Percentiles rank a stretch among this genome's conserved stretches.
Evolutionary conservation across 441 rosid genomes (phyloP).

Genomic region (Metrosideros polymorpha): DNA sequence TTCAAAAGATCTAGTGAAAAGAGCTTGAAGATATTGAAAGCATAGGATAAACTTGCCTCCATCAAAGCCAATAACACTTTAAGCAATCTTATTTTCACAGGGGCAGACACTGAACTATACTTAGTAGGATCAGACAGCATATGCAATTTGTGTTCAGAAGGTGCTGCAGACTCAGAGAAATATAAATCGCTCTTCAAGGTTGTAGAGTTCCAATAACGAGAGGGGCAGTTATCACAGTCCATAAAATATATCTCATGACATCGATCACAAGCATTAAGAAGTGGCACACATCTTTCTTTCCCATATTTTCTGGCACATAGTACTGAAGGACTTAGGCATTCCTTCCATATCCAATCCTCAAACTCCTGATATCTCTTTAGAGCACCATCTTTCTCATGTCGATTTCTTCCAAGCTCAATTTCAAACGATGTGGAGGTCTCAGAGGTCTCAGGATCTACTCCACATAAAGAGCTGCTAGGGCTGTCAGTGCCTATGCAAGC

Average conservation of each 20-base stretch:
- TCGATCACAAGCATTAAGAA: constrained; percentile 41
- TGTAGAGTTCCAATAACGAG: constrained; percentile 32
- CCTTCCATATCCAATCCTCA: constrained; percentile 85
- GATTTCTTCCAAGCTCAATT: constrained; percentile 59
- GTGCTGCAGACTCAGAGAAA: constrained; percentile 40
- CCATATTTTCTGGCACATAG: constrained; percentile 46
- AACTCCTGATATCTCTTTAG: constrained; percentile 59
- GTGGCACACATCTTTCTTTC: constrained; percentile 41
- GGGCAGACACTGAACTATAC: constrained; percentile 28
- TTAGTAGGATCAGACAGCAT: constrained; percentile 11
- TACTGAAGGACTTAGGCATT: constrained; percentile 28
- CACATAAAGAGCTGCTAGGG: constrained; percentile 53
- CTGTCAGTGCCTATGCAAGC: constrained; percentile 31
- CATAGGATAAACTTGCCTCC: constrained; percentile 2
- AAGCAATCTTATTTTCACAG: constrained; percentile 49
- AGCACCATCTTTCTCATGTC: constrained; percentile 45
- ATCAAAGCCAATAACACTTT: constrained; percentile 34
- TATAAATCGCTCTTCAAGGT: constrained; percentile 15
- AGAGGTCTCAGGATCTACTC: constrained; percentile 31
- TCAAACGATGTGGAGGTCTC: constrained; percentile 54
- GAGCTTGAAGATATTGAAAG: neutral
- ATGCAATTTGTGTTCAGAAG: constrained; percentile 19
- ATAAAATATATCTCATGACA: constrained; percentile 38
- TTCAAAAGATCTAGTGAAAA: neutral
- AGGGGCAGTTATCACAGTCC: constrained; percentile 35